Evolutionary conservation across 2,329 filamentous ascomycete species (phyloP).

Genomic region (Paecilomyces variotii): DNA sequence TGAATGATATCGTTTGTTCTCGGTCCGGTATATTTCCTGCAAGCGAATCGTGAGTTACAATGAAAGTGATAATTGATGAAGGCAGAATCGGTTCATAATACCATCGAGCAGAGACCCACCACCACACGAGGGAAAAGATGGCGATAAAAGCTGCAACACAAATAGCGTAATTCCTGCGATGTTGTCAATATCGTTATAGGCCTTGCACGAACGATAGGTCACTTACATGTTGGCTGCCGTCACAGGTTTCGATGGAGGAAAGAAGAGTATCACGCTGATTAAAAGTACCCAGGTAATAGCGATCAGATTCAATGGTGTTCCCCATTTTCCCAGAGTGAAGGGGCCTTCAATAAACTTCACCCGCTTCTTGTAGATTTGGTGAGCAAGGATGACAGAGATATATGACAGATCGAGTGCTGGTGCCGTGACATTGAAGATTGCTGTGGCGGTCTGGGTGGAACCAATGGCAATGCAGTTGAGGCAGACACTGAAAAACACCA

Average conservation of each 20-base stretch:
- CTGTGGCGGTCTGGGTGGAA: conserved; percentile 36
- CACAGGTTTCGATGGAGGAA: conserved; percentile 41
- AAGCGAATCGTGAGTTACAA: conserved; percentile 3
- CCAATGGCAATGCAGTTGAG: conserved; percentile 44
- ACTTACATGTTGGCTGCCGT: conserved; percentile 42
- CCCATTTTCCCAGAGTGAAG: conserved; percentile 50
- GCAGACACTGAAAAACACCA: conserved; percentile 48
- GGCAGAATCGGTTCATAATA: conserved; percentile 8
- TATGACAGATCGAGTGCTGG: conserved; percentile 48
- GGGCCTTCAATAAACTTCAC: conserved; percentile 51
- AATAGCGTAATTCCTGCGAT: conserved; percentile 40
- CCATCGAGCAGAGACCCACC: conserved; percentile 36
- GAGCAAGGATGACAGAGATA: conserved; percentile 53
- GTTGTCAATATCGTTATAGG: not conserved
- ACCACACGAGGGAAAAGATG: conserved; percentile 44
- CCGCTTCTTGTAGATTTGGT: conserved; percentile 45
- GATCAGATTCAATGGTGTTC: conserved; percentile 46
- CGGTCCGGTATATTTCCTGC: conserved; percentile 51
- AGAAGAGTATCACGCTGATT: conserved; percentile 54
- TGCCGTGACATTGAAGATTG: conserved; percentile 47
- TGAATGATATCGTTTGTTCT: conserved; percentile 46
- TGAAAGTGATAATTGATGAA: conserved; percentile 11
- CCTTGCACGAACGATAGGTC: not conserved
- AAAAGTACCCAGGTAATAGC: conserved; percentile 56
- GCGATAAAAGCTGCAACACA: conserved; percentile 40